Percentiles rank a stretch among this genome's conserved stretches.
These are phyloP conservation scores for Nakataea oryzae DNA, from an alignment of 2,329 filamentous ascomycete genomes.

Conservation along the genomic window DNA sequence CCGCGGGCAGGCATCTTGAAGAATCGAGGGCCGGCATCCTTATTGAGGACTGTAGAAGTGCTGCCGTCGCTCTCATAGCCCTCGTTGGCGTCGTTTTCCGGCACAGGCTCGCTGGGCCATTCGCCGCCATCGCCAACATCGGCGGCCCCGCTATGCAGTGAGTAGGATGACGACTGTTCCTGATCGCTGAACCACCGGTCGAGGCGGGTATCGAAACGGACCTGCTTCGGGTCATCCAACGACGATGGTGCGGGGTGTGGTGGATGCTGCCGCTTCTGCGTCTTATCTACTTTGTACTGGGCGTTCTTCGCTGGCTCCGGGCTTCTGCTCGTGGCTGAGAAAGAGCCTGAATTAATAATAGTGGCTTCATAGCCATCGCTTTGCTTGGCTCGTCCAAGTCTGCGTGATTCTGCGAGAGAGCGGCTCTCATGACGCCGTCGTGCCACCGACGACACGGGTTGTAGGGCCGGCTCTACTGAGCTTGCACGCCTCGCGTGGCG, in stretches of 20 bases:
- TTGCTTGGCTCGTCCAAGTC: not conserved
- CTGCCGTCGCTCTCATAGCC: not conserved
- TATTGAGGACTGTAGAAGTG: not conserved
- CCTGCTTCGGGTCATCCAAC: not conserved
- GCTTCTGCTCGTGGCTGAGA: not conserved
- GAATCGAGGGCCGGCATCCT: not conserved
- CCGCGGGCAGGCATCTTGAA: not conserved
- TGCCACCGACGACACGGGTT: not conserved
- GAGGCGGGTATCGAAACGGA: not conserved
- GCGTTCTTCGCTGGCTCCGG: not conserved
- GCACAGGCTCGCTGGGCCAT: not conserved
- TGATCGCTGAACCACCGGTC: conserved; percentile 1
- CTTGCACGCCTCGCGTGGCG: not conserved
- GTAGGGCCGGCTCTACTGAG: not conserved
- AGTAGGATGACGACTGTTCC: not conserved
- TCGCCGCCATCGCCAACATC: not conserved
- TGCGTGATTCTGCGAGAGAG: not conserved
- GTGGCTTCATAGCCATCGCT: not conserved
- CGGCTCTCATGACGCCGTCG: no score
- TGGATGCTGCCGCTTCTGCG: not conserved
- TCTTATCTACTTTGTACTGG: no score
- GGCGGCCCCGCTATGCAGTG: not conserved
- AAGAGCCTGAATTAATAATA: not conserved
- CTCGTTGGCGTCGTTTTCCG: not conserved
- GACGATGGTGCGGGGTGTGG: no score